Evolutionary conservation across 129 eudicot species (phyloP), one percentile per base, ranked within the genome.

Genomic region (Apium graveolens): DNA sequence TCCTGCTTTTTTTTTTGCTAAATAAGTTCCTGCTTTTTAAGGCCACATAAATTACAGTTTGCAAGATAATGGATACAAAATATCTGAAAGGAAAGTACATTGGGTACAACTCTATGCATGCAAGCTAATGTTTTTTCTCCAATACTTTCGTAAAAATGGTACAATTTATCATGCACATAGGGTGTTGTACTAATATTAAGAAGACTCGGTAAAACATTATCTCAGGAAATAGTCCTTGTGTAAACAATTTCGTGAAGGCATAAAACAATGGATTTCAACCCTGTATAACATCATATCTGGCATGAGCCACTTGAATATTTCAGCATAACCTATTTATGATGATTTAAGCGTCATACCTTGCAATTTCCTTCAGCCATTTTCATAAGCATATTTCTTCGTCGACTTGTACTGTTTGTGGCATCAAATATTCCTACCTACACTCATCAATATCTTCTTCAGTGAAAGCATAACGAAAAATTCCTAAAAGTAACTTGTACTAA

Each of bases 291-390:
- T 11, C 18, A 26, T 27, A 44, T 27, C 26, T 32, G 77, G 12
- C 57, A 42, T 17, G 31, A 44, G 31, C 4, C 60, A n/a, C 24
- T 29, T 27, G 26, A 39, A 44, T n/a, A 42, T 43, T 29, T 44
- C 51, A 73, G 48, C 76, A 73, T 73, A 46, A 37, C 35, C 55
- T 31, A 68, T 20, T 31, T 41, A 34, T 12, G 83, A 20, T 35
- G 43, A 18, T 27, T 39, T 37, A 44, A 80, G 39, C 69, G 45
- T 55, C 57, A 82, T 78, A 95, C 99, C 99, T 92, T 95, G 94
- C 99, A 95, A 65, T 92, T 92, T 78, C 99, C 97, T 86, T 95
- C 99, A 83, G 99, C 99, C 96, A 95, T 85, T 85, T 84, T 90
- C 99, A 95, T 95, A 78, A 95, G 96, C 99, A 95, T 90, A 84